A percentile compares a stretch with the other conserved stretches of the same genome.
These are phyloP conservation scores for Ceratorhiza oryzae-sativae DNA, from an alignment of 1,284 basidiomycete species.

Conservation along the genomic window DNA sequence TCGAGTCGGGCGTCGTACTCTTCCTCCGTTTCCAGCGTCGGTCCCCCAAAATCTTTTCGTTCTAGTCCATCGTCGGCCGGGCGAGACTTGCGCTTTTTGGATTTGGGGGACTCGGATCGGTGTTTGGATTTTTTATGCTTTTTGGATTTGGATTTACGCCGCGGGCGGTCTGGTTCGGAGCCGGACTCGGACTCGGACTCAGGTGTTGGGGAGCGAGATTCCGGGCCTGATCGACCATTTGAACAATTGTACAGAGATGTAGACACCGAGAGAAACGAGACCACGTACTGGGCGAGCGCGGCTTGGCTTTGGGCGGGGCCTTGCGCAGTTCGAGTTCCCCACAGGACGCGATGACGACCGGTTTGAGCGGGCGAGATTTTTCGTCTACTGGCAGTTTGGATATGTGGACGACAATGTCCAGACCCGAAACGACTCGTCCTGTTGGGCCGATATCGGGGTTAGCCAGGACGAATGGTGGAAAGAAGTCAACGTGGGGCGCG, in stretches of 20 bases:
- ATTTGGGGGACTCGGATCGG: not conserved
- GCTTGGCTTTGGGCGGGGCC: slow-evolving; percentile 46
- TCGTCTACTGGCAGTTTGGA: slow-evolving; percentile 66
- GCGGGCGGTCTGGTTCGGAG: not conserved
- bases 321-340: slow-evolving; percentile 82
- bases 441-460: slow-evolving; percentile 51
- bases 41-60: slow-evolving; percentile 51
- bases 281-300: slow-evolving; percentile 40
- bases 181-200: slow-evolving; percentile 1
- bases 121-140: not conserved
- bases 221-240: slow-evolving; percentile 45
- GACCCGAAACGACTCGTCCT: slow-evolving; percentile 54
- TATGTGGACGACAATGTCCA: slow-evolving; percentile 61
- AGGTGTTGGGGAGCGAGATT: slow-evolving; percentile 42
- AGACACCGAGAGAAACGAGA: slow-evolving; percentile 43
- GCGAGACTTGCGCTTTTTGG: slow-evolving; percentile 42
- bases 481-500: not conserved
- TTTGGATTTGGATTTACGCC: slow-evolving; percentile 47
- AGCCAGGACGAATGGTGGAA: not conserved
- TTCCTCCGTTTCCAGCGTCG: slow-evolving; percentile 62
- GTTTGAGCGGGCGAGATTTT: slow-evolving; percentile 71
- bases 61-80: slow-evolving; percentile 43
- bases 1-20: slow-evolving; percentile 76
- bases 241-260: slow-evolving; percentile 43
- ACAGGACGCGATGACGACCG: slow-evolving; percentile 78